These are phyloP conservation scores for Chytridiales sp. DNA, from an alignment of 371 early-diverging fungal species.

Conservation along the genomic window DNA sequence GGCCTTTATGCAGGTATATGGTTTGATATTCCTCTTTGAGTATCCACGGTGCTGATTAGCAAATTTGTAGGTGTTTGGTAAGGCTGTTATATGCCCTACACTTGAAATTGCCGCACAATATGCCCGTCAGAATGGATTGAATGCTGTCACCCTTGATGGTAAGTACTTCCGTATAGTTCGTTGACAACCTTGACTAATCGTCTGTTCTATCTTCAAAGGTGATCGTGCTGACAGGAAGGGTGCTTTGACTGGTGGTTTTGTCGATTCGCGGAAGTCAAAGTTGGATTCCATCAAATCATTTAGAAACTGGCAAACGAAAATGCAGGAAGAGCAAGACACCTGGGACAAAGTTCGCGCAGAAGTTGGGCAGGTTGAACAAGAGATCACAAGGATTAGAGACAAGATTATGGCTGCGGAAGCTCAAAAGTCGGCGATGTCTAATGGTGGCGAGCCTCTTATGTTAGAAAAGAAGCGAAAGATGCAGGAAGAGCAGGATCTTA, in stretches of 20 bases:
- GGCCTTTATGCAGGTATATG: constrained; percentile 76
- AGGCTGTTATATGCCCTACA: constrained; percentile 83
- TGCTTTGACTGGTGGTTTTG: constrained; percentile 90
- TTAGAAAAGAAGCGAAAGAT: constrained; percentile 51
- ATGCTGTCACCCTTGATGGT: constrained; percentile 89
- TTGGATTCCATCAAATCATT: constrained; percentile 64
- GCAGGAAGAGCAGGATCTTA: constrained; percentile 57
- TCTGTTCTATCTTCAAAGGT: constrained; percentile 36
- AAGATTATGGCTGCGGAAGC: constrained; percentile 16
- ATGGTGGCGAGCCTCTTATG: constrained; percentile 49
- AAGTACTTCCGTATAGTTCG: constrained; percentile 4
- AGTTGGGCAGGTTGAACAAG: constrained; percentile 64
- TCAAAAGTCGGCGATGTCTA: constrained; percentile 3
- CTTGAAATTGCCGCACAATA: constrained; percentile 80
- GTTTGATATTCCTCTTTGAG: constrained; percentile 1
- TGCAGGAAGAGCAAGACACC: constrained; percentile 50
- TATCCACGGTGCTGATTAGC: background rate
- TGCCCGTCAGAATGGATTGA: constrained; percentile 72
- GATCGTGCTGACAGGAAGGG: constrained; percentile 94
- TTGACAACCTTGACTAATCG: constrained; percentile 4
- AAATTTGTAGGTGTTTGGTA: constrained; percentile 71
- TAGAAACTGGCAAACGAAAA: constrained; percentile 21
- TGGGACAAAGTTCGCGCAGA: constrained; percentile 50
- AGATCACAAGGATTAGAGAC: constrained; percentile 58
- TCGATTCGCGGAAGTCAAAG: constrained; percentile 74